phyloP scores from a whole-genome alignment of 108 stramenopile species.

The Fragilaria crotonensis region DNA sequence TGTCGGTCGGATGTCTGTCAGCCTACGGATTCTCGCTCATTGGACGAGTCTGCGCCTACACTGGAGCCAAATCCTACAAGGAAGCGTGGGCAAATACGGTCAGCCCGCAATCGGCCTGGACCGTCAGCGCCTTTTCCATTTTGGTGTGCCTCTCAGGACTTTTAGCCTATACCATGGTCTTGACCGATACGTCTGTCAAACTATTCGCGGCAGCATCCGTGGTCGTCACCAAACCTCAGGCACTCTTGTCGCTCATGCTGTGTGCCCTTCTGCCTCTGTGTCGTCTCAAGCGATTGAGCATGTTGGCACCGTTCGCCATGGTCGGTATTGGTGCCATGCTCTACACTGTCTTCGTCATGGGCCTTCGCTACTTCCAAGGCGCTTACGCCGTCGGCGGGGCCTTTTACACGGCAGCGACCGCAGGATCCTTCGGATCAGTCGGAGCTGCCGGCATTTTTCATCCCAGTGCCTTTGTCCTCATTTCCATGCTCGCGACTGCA shows the following conservation, averaged over 20 bases:
- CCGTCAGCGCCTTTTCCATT: slow-evolving; percentile 62
- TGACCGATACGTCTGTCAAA: slow-evolving; percentile 76
- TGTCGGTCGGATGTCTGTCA: slow-evolving; percentile 64
- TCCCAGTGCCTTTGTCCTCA: slow-evolving; percentile 33
- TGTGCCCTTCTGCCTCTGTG: slow-evolving; percentile 88
- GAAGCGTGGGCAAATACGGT: slow-evolving; percentile 91
- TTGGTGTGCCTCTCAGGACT: slow-evolving; percentile 63
- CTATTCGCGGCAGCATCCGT: slow-evolving; percentile 54
- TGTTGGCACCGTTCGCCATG: slow-evolving; percentile 81
- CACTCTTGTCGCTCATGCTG: slow-evolving; percentile 60
- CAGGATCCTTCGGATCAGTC: slow-evolving; percentile 48
- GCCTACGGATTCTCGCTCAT: slow-evolving; percentile 91
- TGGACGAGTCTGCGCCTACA: slow-evolving; percentile 66
- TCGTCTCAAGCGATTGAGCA: slow-evolving; percentile 76
- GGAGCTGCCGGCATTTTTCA: slow-evolving; percentile 42
- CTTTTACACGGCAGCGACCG: slow-evolving; percentile 40
- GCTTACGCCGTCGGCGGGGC: slow-evolving; percentile 65
- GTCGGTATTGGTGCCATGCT: slow-evolving; percentile 79
- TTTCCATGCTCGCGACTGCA: slow-evolving; percentile 77
- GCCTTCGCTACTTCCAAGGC: slow-evolving; percentile 69
- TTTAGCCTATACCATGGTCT: slow-evolving; percentile 91
- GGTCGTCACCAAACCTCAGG: slow-evolving; percentile 40
- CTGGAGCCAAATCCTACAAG: slow-evolving; percentile 70
- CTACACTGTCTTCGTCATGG: slow-evolving; percentile 82
- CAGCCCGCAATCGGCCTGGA: slow-evolving; percentile 52